Evolutionary conservation across 2,329 filamentous ascomycete species (phyloP), one percentile per base, ranked within the genome.

Genomic region (Daldinia sp.): DNA sequence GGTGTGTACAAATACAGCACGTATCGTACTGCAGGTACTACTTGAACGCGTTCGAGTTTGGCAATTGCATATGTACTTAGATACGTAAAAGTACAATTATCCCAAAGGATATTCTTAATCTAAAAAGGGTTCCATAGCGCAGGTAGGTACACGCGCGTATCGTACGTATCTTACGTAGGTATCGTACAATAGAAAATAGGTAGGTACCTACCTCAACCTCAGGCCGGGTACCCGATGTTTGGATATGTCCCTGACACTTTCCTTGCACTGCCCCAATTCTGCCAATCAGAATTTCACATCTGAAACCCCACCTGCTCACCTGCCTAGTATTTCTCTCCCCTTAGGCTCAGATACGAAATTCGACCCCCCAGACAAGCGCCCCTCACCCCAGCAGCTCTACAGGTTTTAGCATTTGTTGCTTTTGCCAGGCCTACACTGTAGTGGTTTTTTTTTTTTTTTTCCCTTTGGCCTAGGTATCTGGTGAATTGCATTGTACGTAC

Each of bases 231-330:
- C 47, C 47, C 27, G 27, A 30, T 35, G 30, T 50, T 30, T 50
- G 49, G 49, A 27, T 52, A 27, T 58, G 62, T 62, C 59, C 64
- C 61, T 55, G 32, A 52, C 60, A 49, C 53, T 53, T 62, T 54
- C 32, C 64, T 67, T 67, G 64, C 57, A 64, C 61, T 50, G 64
- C 61, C 61, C 41, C 61, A 52, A 54, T 48, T 61, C 54, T 43
- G 45, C 64, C 64, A 67, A 67, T 67, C 39, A 64, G 57, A 58
- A 53, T 43, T 21, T 56, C 32, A 39, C 25, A 64, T 67, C 61
- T 64, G 61, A 64, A 67, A 67, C 61, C 61, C 64, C 64, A 63
- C 61, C 57, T 58, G 37, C 58, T 61, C 52, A 66, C 53, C 57
- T 61, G 57, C 39, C 55, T 39, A 59, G 47, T 25, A 35, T 50